Base-by-base conservation (phyloP, 2,329 filamentous ascomycete species). In the Bipolaris cookei region DNA sequence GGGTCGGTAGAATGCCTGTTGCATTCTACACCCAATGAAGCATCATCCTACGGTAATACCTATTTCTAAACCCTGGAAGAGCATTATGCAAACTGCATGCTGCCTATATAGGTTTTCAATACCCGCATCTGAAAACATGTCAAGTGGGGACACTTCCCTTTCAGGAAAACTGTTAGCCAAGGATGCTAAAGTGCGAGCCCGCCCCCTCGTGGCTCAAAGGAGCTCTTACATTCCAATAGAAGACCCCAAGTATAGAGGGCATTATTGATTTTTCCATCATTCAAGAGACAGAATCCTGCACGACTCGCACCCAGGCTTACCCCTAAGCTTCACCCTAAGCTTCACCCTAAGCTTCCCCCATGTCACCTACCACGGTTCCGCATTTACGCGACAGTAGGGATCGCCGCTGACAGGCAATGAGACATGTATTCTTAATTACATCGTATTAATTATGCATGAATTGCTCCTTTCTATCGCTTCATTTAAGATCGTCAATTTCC, bases 401-500 rank as follows among this genome's bases (percentile, higher is more conserved):
- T 49, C 18, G 41, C 49, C 43, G 47, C 51, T 54, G 44, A 42
- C 51, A 21, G 16, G 44, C 35, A 68, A 68, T 65, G 70, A 74
- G 70, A 30, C 39, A 49, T 63, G 39, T 59, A 65, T 56, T 32
- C 51, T 68, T 68, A 62, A 72, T 70, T 74, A 61, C 60, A 65
- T 59, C 64, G 64, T 69, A 66, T 58, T 64, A 67, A 68, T 55
- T 49, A 58, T 58, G 54, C 61, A 58, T 67, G 44, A 65, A 62
- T 67, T 59, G 64, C 55, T 51, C 54, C 58, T 61, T 50, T 48
- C 49, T 49, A 58, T 18, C 23, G 54, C 66, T 58, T 68, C 66
- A 72, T 73, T 61, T 70, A 65, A 44, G 42, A 43, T 58, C 46
- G 46, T 61, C 51, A 69, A 72, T 68, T 66, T 63, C 58, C 62